Conservation (phyloP, 140 eudicot species). For the Flaveria floridana region DNA sequence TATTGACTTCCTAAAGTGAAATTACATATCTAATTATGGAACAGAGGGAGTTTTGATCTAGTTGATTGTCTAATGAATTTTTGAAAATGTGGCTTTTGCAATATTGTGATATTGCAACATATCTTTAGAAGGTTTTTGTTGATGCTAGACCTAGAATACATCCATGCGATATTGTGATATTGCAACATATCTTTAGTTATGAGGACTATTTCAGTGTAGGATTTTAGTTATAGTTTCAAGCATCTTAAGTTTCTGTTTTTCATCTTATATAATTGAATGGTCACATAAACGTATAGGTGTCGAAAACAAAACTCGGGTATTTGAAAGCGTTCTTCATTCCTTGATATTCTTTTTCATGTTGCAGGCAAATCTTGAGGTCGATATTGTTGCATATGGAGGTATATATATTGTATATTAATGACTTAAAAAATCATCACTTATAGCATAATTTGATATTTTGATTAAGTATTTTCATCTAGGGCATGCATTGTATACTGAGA, state of each 20-base stretch:
- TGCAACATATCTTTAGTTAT: neutral
- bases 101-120: too few species aligned
- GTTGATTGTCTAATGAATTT: neutral
- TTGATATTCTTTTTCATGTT: conserved; percentile 3
- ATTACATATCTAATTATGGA: neutral
- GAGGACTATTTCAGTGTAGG: neutral
- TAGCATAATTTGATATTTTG: neutral
- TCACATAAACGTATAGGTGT: too few species aligned
- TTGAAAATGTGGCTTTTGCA: conserved; percentile 2
- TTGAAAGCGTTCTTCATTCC: too few species aligned
- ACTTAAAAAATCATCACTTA: neutral
- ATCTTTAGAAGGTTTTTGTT: conserved; percentile 2
- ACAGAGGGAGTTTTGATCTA: neutral
- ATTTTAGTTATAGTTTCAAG: neutral
- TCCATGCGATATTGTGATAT: neutral
- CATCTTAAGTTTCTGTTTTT: neutral
- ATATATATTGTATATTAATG: conserved; percentile 7
- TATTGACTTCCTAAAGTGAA: conserved; percentile 3
- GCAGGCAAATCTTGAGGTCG: conserved; percentile 83
- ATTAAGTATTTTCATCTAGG: neutral
- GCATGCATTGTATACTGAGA: neutral
- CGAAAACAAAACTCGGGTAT: too few species aligned
- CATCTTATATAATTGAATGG: neutral
- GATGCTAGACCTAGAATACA: neutral
- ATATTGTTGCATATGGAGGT: conserved; percentile 97